phyloP scores from a whole-genome alignment of 176 grass and related monocot species.

The Lolium perenne region DNA sequence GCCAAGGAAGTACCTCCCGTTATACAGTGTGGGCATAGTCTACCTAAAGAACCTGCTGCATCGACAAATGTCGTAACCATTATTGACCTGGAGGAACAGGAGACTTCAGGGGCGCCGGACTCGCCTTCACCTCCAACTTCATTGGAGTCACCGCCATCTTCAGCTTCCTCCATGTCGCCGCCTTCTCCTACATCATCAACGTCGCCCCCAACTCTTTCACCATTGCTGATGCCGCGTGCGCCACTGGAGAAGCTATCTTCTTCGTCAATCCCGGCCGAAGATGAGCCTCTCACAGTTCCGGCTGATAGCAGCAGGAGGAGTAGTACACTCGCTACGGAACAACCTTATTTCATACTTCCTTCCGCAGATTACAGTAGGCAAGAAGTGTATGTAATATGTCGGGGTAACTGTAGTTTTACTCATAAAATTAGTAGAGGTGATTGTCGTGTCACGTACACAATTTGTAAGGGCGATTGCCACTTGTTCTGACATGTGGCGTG shows the following conservation, averaged over 20 bases:
- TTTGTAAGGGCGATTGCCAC: slow-evolving; percentile 21
- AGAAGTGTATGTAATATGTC: slow-evolving; percentile 13
- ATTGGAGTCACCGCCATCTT: not conserved
- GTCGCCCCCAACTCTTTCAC: not conserved
- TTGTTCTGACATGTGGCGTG: not conserved
- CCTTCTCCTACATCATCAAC: not conserved
- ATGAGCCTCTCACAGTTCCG: not conserved
- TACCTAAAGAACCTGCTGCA: too few relatives aligned
- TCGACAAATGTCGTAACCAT: too few relatives aligned
- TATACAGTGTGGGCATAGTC: too few relatives aligned
- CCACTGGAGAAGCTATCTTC: not conserved
- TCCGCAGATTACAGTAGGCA: not conserved
- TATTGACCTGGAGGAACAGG: not conserved
- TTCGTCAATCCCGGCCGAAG: not conserved
- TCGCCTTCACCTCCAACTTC: not conserved
- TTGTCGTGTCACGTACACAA: not conserved
- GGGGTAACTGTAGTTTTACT: slow-evolving; percentile 12
- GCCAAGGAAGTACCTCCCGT: not conserved
- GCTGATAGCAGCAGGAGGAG: not conserved
- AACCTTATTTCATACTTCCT: slow-evolving; percentile 11
- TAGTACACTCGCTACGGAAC: not conserved
- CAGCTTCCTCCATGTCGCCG: not conserved
- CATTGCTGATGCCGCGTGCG: not conserved
- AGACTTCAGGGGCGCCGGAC: not conserved
- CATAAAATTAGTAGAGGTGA: slow-evolving; percentile 18